phyloP scores from a whole-genome alignment of 2,329 filamentous ascomycete species.

The Colletotrichum sp. region DNA sequence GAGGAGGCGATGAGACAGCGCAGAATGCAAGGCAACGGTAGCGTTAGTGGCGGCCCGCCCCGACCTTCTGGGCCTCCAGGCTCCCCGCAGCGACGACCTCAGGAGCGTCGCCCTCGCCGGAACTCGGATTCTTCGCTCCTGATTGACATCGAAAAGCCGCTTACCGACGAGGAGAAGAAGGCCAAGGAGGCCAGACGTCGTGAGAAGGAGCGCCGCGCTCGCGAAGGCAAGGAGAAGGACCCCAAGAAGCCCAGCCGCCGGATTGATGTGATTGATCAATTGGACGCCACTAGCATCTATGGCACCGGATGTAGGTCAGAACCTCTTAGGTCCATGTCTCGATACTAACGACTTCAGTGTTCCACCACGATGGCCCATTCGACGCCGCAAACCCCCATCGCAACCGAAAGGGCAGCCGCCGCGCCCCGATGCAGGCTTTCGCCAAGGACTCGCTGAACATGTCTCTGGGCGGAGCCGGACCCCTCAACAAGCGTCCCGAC shows the following conservation, averaged over 20 bases:
- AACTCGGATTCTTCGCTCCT: constrained; percentile 82
- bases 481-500: constrained; percentile 81
- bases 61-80: constrained; percentile 34
- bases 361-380: constrained; percentile 97
- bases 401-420: constrained; percentile 81
- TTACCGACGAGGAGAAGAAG: constrained; percentile 66
- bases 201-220: constrained; percentile 55
- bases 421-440: constrained; percentile 96
- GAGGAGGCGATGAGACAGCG: constrained; percentile 66
- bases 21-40: constrained; percentile 40
- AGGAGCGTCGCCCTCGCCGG: constrained; percentile 64
- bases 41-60: constrained; percentile 31
- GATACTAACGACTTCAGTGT: constrained; percentile 61
- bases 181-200: constrained; percentile 53
- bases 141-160: constrained; percentile 58
- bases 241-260: constrained; percentile 52
- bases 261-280: constrained; percentile 92
- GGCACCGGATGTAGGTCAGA: constrained; percentile 79
- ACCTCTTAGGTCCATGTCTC: neutral
- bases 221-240: constrained; percentile 54
- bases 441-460: constrained; percentile 93
- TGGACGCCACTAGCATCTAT: constrained; percentile 96
- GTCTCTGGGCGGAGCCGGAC: constrained; percentile 84
- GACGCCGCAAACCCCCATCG: constrained; percentile 95
- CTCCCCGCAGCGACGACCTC: constrained; percentile 43